Evolutionary conservation across 2,329 filamentous ascomycete genomes (phyloP).

Genomic region (Colletotrichum eremochloae): DNA sequence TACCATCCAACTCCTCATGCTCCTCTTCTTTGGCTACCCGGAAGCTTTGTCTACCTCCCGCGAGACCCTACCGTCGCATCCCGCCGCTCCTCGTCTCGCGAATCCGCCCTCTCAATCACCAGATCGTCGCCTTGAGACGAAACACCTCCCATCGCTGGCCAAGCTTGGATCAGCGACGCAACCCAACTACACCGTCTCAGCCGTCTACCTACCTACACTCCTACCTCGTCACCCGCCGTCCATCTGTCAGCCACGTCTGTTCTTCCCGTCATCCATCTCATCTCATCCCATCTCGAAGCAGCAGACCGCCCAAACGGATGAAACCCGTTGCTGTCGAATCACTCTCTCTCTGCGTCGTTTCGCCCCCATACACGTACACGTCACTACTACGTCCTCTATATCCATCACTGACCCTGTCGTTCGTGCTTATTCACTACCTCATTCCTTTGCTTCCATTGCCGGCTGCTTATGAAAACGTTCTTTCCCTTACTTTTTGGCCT

Average conservation of each 20-base stretch:
- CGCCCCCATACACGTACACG: not conserved
- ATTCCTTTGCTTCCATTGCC: too few species aligned
- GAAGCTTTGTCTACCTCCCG: too few species aligned
- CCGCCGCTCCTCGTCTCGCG: not conserved
- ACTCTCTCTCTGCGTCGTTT: not conserved
- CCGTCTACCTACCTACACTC: not conserved
- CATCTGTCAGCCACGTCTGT: too few species aligned
- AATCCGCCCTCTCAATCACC: not conserved
- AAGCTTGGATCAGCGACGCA: constrained; percentile 14
- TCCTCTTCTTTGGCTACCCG: too few species aligned
- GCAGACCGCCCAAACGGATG: not conserved
- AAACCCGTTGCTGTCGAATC: not conserved
- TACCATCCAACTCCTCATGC: too few species aligned
- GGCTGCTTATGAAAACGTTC: too few species aligned
- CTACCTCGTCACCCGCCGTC: not conserved
- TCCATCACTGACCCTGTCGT: too few species aligned
- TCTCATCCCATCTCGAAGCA: not conserved
- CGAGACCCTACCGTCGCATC: not conserved
- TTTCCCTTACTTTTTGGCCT: too few species aligned
- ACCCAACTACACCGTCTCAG: constrained; percentile 9
- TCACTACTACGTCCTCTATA: not conserved
- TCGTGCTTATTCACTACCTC: too few species aligned
- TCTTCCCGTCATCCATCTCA: not conserved
- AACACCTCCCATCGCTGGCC: not conserved
- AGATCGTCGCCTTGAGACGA: not conserved